Percentiles rank a stretch among this genome's conserved stretches.
Conservation (phyloP, 441 rosid species). For the Omphalea diandra region DNA sequence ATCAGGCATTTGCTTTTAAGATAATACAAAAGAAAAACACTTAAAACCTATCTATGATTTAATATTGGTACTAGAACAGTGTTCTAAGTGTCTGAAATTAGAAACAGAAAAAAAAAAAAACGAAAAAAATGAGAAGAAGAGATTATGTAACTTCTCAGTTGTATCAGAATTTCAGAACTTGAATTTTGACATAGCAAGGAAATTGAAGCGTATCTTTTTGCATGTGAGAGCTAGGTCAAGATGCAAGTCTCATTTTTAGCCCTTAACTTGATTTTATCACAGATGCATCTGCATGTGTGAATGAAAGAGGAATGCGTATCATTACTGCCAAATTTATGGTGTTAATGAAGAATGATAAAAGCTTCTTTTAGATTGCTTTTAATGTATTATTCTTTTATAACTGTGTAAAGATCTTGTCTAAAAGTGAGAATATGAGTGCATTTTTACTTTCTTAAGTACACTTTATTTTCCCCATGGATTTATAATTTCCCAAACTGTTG, state of each 20-base stretch:
- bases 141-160: not conserved
- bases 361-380: not conserved
- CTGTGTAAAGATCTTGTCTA: too few species aligned
- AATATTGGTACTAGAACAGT: too few species aligned
- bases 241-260: not conserved
- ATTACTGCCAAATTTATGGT: not conserved
- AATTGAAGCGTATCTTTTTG: not conserved
- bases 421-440: too few species aligned
- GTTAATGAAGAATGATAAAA: not conserved
- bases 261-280: not conserved
- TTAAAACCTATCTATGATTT: not conserved
- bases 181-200: not conserved
- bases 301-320: not conserved
- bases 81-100: not conserved
- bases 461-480: not conserved
- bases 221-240: not conserved
- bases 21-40: not conserved
- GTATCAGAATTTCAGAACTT: not conserved
- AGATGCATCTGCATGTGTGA: not conserved
- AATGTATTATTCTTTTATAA: too few species aligned
- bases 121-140: too few species aligned
- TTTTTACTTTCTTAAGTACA: not conserved
- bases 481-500: not conserved
- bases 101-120: not conserved
- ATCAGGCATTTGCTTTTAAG: not conserved